phyloP scores from a whole-genome alignment of 305 asterid genomes.

The Withania somnifera region DNA sequence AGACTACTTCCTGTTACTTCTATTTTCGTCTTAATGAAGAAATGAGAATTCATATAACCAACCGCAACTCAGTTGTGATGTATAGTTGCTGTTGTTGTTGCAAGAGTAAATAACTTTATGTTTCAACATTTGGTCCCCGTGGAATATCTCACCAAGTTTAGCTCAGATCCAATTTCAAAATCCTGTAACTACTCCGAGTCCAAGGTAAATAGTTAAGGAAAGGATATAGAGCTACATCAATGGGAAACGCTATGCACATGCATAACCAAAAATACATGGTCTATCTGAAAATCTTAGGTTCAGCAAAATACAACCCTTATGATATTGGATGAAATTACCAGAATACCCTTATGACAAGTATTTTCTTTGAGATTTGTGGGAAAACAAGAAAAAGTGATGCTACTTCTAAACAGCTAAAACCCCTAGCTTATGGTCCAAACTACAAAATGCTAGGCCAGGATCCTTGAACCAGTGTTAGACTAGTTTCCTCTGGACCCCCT shows the following conservation, averaged over 20 bases:
- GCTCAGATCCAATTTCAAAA: neutral
- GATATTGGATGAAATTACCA: neutral
- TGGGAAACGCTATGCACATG: neutral
- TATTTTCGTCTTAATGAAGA: neutral
- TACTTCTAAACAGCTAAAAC: neutral
- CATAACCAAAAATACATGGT: neutral
- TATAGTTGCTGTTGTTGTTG: neutral
- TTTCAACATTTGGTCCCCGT: neutral
- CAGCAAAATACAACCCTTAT: neutral
- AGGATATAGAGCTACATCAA: neutral
- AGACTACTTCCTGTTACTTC: neutral
- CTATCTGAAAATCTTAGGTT: neutral
- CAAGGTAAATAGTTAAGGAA: neutral
- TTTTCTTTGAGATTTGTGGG: neutral
- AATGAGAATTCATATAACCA: neutral
- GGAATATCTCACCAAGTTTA: neutral
- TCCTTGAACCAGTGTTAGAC: neutral
- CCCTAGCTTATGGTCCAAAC: neutral
- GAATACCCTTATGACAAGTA: neutral
- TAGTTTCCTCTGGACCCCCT: neutral
- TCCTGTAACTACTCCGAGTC: neutral
- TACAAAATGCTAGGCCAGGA: neutral
- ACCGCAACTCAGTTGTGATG: neutral
- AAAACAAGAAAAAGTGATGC: neutral
- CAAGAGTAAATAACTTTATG: neutral